These are phyloP conservation scores for Lolium multiflorum DNA, from an alignment of 176 grass and related monocot species.

Conservation along the genomic window DNA sequence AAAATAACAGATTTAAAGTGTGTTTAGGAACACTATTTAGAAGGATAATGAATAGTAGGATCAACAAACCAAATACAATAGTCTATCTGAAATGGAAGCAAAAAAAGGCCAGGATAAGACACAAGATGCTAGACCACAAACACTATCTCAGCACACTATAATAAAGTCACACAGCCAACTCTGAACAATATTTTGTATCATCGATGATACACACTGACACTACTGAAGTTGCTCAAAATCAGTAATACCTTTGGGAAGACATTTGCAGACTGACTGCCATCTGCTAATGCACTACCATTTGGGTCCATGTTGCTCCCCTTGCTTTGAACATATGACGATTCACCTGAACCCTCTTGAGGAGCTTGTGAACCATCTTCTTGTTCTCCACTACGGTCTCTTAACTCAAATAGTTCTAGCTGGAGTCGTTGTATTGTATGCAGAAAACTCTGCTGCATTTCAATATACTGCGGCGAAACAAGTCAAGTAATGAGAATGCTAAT, in stretches of 20 bases:
- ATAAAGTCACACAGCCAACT: neutral
- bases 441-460: conserved; percentile 82
- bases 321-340: conserved; percentile 69
- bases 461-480: conserved; percentile 63
- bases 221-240: conserved; percentile 32
- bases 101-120: neutral
- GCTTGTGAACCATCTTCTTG: conserved; percentile 71
- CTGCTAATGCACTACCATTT: conserved; percentile 63
- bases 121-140: neutral
- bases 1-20: conserved; percentile 21
- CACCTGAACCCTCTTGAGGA: conserved; percentile 64
- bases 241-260: conserved; percentile 64
- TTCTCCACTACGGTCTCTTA: conserved; percentile 59
- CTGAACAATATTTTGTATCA: conserved; percentile 3
- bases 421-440: conserved; percentile 89
- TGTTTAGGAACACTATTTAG: neutral
- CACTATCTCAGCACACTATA: neutral
- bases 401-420: conserved; percentile 79
- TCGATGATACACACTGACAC: neutral
- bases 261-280: conserved; percentile 57
- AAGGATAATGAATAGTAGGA: neutral
- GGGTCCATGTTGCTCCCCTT: conserved; percentile 61
- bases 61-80: conserved; percentile 14
- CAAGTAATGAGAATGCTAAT: conserved; percentile 24
- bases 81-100: conserved; percentile 21